These are phyloP conservation scores for Dendrobium huoshanense DNA, from an alignment of 106 monocot species.

Conservation along the genomic window DNA sequence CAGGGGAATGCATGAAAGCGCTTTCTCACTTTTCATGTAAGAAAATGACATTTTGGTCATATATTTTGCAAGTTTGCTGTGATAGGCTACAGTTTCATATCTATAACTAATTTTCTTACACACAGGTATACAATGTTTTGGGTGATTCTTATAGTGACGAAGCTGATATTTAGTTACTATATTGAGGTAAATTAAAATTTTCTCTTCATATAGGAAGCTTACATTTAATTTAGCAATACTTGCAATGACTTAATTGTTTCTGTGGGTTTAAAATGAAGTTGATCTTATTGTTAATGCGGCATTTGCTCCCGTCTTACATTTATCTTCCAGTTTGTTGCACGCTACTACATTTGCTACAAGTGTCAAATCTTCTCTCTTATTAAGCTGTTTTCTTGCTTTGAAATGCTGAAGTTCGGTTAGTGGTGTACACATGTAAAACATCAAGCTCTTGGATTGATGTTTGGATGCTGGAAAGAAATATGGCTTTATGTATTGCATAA, in stretches of 20 bases:
- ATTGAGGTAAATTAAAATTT: constrained; percentile 64
- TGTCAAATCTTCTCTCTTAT: neutral
- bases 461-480: neutral
- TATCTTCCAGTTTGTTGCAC: neutral
- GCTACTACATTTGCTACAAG: neutral
- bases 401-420: neutral
- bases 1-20: constrained; percentile 96
- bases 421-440: neutral
- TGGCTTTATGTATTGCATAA: neutral
- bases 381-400: neutral
- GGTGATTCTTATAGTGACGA: constrained; percentile 62
- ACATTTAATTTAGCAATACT: neutral
- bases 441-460: neutral
- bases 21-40: constrained; percentile 86
- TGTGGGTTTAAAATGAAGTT: neutral
- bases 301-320: neutral
- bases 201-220: neutral
- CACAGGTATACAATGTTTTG: constrained; percentile 89
- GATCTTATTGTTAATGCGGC: neutral
- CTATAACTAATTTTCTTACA: neutral
- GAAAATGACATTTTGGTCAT: constrained; percentile 3
- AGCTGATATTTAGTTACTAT: constrained; percentile 83
- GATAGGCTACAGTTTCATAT: neutral
- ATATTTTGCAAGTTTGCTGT: neutral
- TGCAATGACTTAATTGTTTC: neutral